A percentile compares a stretch with the other conserved stretches of the same genome.
Evolutionary conservation across 2,329 filamentous ascomycete genomes (phyloP).

Genomic region (Dactylellina sp.): DNA sequence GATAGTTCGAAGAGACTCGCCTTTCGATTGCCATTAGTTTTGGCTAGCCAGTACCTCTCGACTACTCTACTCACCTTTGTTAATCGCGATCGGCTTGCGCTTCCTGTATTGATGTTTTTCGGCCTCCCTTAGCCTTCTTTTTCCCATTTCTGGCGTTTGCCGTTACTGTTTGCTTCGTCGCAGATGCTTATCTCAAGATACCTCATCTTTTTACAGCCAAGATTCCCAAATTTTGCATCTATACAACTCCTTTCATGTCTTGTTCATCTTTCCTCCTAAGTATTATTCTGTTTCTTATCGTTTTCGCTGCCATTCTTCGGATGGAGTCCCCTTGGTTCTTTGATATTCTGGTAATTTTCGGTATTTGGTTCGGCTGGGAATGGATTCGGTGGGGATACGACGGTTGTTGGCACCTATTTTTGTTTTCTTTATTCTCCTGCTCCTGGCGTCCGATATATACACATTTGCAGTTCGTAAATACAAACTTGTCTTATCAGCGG

Average conservation of each 20-base stretch:
- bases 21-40: no score
- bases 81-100: background rate
- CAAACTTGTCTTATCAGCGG: no score
- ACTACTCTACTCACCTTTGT: background rate
- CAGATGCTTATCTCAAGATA: slow-evolving; percentile 1
- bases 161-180: background rate
- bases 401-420: background rate
- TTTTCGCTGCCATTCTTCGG: background rate
- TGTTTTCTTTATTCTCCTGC: background rate
- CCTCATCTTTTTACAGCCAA: background rate
- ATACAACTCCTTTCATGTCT: slow-evolving; percentile 2
- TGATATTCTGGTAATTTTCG: background rate
- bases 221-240: background rate
- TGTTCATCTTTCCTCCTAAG: background rate
- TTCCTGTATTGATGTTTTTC: background rate
- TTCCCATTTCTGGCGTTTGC: background rate
- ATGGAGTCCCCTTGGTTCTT: background rate
- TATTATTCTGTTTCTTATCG: background rate
- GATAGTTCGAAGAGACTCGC: no score
- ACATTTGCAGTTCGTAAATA: background rate
- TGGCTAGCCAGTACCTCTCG: background rate
- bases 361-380: background rate
- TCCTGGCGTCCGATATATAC: background rate
- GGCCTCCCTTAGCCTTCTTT: background rate
- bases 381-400: background rate